A percentile compares a stretch with the other conserved stretches of the same genome.
These are phyloP conservation scores for Alnus rubra DNA, from an alignment of 306 rosid genomes.

Conservation along the genomic window DNA sequence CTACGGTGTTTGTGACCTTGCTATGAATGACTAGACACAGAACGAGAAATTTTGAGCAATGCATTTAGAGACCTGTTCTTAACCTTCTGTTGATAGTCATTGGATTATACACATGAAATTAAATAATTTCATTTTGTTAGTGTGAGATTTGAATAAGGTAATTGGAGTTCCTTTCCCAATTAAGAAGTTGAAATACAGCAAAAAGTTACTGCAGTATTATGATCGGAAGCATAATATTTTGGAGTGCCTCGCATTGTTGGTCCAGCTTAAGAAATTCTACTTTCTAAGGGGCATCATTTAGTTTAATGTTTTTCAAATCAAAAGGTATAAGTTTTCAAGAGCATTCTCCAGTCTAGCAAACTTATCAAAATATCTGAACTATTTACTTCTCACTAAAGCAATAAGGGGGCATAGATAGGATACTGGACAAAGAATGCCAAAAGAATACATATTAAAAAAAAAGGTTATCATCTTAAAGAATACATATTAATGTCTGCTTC, in stretches of 20 bases:
- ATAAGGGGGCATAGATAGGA: too few species aligned
- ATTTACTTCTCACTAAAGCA: too few species aligned
- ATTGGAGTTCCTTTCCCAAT: too few species aligned
- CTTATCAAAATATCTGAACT: too few species aligned
- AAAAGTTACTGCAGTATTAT: too few species aligned
- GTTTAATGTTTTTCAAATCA: too few species aligned
- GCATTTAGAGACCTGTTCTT: neutral
- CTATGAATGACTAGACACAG: constrained; percentile 9
- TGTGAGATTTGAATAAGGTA: neutral
- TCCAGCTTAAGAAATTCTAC: too few species aligned
- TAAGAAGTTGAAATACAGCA: too few species aligned
- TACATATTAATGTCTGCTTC: neutral
- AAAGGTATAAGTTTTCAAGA: neutral
- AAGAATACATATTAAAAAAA: neutral
- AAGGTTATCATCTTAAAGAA: neutral
- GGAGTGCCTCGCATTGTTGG: too few species aligned
- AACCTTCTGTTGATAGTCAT: neutral
- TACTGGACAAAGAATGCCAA: neutral
- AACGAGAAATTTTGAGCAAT: neutral
- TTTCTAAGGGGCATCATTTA: too few species aligned
- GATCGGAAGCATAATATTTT: too few species aligned
- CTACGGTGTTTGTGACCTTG: constrained; percentile 13
- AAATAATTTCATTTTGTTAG: neutral
- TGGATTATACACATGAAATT: neutral
- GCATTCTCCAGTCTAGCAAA: too few species aligned